Conservation (phyloP, 495 filamentous ascomycete genomes). For the Talaromyces adpressus region DNA sequence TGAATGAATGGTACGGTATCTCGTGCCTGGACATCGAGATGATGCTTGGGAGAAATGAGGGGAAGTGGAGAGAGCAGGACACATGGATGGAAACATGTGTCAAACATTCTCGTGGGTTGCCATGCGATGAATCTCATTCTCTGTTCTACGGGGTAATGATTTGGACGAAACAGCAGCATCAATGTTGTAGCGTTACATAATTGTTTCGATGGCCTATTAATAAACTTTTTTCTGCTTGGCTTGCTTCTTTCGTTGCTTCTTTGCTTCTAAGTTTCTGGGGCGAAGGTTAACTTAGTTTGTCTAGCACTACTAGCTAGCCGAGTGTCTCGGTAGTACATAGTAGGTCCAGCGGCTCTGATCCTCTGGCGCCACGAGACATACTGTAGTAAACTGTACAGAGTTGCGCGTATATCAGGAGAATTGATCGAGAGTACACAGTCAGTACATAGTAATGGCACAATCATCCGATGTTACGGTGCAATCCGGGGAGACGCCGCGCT, state of each 20-base stretch:
- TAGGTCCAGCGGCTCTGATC: no score
- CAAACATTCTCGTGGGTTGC: background rate
- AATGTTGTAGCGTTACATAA: slow-evolving; percentile 5
- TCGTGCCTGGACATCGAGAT: background rate
- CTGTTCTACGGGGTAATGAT: background rate
- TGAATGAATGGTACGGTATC: background rate
- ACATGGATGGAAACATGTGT: slow-evolving; percentile 1
- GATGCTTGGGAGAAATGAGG: background rate
- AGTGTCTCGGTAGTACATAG: no score
- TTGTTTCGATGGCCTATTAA: background rate
- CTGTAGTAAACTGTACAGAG: no score
- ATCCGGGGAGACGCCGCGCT: background rate
- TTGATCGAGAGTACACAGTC: no score
- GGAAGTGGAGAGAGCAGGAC: background rate
- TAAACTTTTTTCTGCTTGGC: background rate
- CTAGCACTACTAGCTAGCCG: background rate
- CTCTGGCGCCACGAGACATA: no score
- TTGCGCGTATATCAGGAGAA: no score
- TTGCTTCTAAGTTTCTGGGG: background rate
- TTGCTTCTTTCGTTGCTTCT: background rate
- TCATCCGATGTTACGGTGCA: background rate
- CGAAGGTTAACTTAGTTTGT: background rate
- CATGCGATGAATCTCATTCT: background rate
- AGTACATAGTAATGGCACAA: no score
- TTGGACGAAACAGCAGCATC: slow-evolving; percentile 2